Percentiles rank a stretch among this genome's conserved stretches.
Conservation (phyloP, 805 yeast genomes). For the Yamadazyma sp. region DNA sequence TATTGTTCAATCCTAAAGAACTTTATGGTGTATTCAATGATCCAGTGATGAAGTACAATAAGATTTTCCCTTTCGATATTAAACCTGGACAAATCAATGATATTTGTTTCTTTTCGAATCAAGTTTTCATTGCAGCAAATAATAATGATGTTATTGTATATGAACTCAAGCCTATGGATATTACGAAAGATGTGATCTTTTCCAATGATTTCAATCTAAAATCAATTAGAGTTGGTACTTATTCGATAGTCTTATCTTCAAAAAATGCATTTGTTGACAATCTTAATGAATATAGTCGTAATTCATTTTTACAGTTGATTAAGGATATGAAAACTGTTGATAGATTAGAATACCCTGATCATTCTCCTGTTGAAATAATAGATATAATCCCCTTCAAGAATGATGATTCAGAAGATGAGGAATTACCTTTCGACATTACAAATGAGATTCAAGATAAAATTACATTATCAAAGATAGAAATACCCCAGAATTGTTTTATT, state of each 20-base stretch:
- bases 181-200: constrained; percentile 10
- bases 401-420: constrained; percentile 1
- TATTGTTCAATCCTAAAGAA: constrained; percentile 13
- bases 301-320: constrained; percentile 16
- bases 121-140: constrained; percentile 8
- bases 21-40: constrained; percentile 12
- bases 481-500: constrained; percentile 12
- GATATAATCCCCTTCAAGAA: constrained; percentile 14
- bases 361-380: constrained; percentile 14
- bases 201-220: constrained; percentile 17
- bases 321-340: constrained; percentile 12
- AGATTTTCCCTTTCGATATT: constrained; percentile 4
- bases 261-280: constrained; percentile 13
- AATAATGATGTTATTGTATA: constrained; percentile 7
- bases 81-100: constrained; percentile 10
- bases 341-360: constrained; percentile 9
- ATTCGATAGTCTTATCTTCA: constrained; percentile 17
- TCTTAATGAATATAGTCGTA: constrained; percentile 13
- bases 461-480: neutral
- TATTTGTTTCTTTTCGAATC: constrained; percentile 8
- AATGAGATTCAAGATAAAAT: neutral
- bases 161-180: constrained; percentile 1
- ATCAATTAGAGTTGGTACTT: constrained; percentile 12
- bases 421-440: neutral
- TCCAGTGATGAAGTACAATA: constrained; percentile 7